A percentile compares a stretch with the other conserved stretches of the same genome.
Conservation (phyloP, 441 rosid genomes). For the Pelargonium australe region DNA sequence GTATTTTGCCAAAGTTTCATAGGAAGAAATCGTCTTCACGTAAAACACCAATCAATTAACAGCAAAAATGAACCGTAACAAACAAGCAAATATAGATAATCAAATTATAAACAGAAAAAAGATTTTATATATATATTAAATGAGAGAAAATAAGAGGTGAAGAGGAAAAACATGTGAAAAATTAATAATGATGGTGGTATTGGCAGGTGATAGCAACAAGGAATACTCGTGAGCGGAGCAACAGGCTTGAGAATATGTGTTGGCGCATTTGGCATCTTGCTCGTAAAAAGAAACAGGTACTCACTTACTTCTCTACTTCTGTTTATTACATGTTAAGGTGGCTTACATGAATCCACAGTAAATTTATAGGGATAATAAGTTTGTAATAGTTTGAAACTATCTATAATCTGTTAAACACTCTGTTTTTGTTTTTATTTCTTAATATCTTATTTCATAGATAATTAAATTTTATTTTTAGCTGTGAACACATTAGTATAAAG, state of each 20-base stretch:
- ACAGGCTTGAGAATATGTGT: constrained; percentile 73
- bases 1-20: no score
- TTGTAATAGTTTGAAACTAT: no score
- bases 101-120: not conserved
- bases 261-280: constrained; percentile 84
- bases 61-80: not conserved
- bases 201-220: constrained; percentile 67
- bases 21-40: not conserved
- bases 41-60: not conserved
- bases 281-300: constrained; percentile 58
- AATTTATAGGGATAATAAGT: no score
- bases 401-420: no score
- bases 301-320: not conserved
- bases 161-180: constrained; percentile 17
- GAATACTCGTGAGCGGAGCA: constrained; percentile 62
- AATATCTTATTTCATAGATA: no score
- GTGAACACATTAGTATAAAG: no score
- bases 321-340: not conserved
- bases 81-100: not conserved
- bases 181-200: constrained; percentile 11
- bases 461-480: no score
- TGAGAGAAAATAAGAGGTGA: not conserved
- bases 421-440: no score
- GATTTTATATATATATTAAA: not conserved
- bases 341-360: no score